These are phyloP conservation scores for Helicostylum pulchrum DNA, from an alignment of 192 early-diverging fungal species.

Conservation along the genomic window DNA sequence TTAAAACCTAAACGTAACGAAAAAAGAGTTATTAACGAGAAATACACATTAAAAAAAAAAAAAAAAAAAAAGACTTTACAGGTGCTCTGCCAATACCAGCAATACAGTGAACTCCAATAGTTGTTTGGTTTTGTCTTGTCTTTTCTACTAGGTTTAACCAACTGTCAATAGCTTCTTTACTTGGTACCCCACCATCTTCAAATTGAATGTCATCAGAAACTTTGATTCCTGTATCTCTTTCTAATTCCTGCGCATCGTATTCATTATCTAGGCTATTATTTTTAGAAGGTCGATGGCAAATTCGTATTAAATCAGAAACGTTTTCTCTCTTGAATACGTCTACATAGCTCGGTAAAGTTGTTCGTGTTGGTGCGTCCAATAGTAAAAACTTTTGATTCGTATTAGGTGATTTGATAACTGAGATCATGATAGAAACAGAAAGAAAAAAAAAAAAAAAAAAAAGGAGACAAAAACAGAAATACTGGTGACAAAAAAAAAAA, in stretches of 20 bases:
- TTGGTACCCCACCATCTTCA: constrained; percentile 64
- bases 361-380: constrained; percentile 67
- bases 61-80: constrained; percentile 33
- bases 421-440: constrained; percentile 10
- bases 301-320: constrained; percentile 67
- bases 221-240: constrained; percentile 45
- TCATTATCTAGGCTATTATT: constrained; percentile 48
- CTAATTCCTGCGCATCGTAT: constrained; percentile 51
- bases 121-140: constrained; percentile 26
- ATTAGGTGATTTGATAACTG: constrained; percentile 15
- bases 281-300: constrained; percentile 40
- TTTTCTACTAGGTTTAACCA: constrained; percentile 43
- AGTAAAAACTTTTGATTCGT: constrained; percentile 52
- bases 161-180: constrained; percentile 29
- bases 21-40: too few species aligned
- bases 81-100: constrained; percentile 79
- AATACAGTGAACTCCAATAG: constrained; percentile 67
- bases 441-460: not conserved
- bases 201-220: constrained; percentile 70
- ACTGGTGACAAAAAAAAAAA: not conserved
- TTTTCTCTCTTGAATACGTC: constrained; percentile 43
- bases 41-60: not conserved
- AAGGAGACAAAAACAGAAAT: not conserved
- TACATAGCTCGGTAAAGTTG: constrained; percentile 54
- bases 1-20: constrained; percentile 44